Base-by-base conservation (phyloP, 805 yeast genomes). In the Ogataea methylovora region DNA sequence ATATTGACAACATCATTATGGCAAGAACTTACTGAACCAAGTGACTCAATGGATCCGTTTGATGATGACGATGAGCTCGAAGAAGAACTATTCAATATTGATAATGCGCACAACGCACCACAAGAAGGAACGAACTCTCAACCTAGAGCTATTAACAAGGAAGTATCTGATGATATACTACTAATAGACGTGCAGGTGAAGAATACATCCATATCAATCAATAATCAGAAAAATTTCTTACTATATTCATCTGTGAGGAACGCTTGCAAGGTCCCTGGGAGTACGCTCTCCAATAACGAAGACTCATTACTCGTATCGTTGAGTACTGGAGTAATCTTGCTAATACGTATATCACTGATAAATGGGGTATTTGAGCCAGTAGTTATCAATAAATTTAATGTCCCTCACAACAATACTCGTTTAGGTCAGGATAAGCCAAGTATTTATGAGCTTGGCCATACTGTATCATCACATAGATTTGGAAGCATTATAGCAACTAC, bases 271-370 rank as follows among this genome's bases (percentile, higher is more conserved):
- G 34, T 56, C 1, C 48, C 46, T 8, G 48, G 52, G 1, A 44
- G 42, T 15, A 37, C 32, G 10, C 30, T 34, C 7, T 43, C 52
- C 5, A 28, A 36, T 13, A 35, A 27, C 10, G 58, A 51, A 34
- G 62, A 58, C 33, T 41, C 53, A 1, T 25, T 60, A 7, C 14
- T 58, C 8, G 31, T 54, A 3, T 38, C 47, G 11, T 34, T 54
- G 29, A 32, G 41, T 8, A 35, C 46, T 3, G 56, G 56, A 3
- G 36, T 34, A 22, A 22, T 52, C 3, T 24, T 53, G 10, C 13
- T 53, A 8, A 27, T 54, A 7, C 43, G 56, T 24, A 37, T 56
- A 2, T 36, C 31, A 4, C 21, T 32, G 2, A 27, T 33, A 7
- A 40, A 40, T 8, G 48, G 49, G 5, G 21, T 8, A 3, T 39